Base-by-base conservation (phyloP, 345 rosid species). In the Geranium rotundifolium region DNA sequence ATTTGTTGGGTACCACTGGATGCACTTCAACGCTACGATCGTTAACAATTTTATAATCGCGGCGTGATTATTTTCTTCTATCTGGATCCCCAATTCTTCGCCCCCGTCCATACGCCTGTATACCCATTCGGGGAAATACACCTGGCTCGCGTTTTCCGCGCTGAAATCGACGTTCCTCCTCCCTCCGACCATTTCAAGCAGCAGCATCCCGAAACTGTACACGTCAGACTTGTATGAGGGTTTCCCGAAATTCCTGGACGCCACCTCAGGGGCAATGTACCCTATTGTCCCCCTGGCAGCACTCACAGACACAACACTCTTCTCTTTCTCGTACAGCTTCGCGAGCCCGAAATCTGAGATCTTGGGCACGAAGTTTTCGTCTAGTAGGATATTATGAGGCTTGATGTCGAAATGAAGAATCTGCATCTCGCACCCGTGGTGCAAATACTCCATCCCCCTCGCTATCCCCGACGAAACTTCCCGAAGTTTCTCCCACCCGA, bases 181-280 rank as follows among this genome's bases (percentile, higher is more conserved):
- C 23, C 77, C 77, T 62, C 73, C 71, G 6, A 74, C 77, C 71
- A 69, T 65, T 63, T 74, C 77, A 0, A 69, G 64, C 68, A 69
- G n/a, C 19, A 50, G 7, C 60, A 46, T 46, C 16, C 52, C 52
- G 15, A 46, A 46, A 14, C 52, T 46, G 12, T 46, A 46, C 3
- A 46, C 52, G 12, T 46, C 52, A 46, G 52, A 46, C 52, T 46
- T 46, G 15, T 7, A 7, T 16, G 52, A 46, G 14, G 52, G 52
- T 12, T 46, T 46, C 52, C 52, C 52, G 10, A 46, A 46, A 46
- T 46, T 46, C 3, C 52, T 46, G 29, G 70, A 54, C 59, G 57
- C 29, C 6, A 73, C 72, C 60, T 73, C 72, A 2, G 76, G 76
- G 16, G 76, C 76, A 15, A 73, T 72, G 39, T 68, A 72, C 15